Conservation (phyloP, 2,329 filamentous ascomycete genomes). For the Pyrenophora tritici-repentis region DNA sequence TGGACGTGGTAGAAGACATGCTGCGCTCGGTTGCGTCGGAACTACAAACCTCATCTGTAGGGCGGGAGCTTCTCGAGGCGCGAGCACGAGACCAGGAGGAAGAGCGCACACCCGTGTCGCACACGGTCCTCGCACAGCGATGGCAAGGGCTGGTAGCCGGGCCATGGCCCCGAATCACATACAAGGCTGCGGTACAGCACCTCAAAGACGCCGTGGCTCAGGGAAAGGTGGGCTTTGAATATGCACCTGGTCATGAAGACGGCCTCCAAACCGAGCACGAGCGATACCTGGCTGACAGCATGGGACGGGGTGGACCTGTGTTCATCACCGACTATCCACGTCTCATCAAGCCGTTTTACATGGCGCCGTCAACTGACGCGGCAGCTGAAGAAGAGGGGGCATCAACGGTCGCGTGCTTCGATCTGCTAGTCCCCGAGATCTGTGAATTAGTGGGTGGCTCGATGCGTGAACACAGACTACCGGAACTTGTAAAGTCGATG, state of each 20-base stretch:
- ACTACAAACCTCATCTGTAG: conserved; percentile 56
- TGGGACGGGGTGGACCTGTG: conserved; percentile 71
- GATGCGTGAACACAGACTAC: conserved; percentile 80
- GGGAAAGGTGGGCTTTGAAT: conserved; percentile 63
- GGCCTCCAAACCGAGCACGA: conserved; percentile 93
- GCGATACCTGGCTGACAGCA: conserved; percentile 74
- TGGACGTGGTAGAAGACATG: conserved; percentile 80
- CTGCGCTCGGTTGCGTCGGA: conserved; percentile 63
- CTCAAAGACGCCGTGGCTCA: conserved; percentile 64
- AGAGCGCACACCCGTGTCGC: conserved; percentile 48
- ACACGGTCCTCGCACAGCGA: conserved; percentile 63
- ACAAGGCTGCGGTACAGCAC: conserved; percentile 73
- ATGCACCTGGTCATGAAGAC: conserved; percentile 70
- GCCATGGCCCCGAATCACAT: conserved; percentile 85
- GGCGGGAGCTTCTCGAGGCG: conserved; percentile 60
- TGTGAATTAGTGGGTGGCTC: conserved; percentile 89
- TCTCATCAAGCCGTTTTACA: conserved; percentile 90
- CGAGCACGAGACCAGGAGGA: conserved; percentile 48
- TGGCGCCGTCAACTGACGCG: conserved; percentile 58
- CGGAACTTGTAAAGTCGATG: conserved; percentile 73
- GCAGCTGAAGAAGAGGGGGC: conserved; percentile 13
- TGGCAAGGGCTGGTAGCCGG: conserved; percentile 74
- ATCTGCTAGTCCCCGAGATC: conserved; percentile 82
- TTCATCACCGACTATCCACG: conserved; percentile 95
- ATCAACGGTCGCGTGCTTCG: conserved; percentile 82